A percentile compares a stretch with the other conserved stretches of the same genome.
These are phyloP conservation scores for Citrus unshiu DNA, from an alignment of 345 rosid species.

Conservation along the genomic window DNA sequence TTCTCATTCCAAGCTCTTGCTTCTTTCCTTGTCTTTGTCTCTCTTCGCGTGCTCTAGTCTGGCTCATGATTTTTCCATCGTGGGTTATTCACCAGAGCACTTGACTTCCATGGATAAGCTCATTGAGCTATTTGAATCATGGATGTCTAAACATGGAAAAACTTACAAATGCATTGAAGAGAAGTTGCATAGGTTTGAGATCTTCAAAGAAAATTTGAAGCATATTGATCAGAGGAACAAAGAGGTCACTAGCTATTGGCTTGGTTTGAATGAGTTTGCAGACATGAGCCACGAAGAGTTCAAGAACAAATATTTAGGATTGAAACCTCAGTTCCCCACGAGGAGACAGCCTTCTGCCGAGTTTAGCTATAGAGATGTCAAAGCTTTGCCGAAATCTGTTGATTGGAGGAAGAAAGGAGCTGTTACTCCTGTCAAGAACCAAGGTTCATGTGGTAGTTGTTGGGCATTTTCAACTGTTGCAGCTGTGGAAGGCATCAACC, in stretches of 20 bases:
- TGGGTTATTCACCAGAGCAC: constrained; percentile 60
- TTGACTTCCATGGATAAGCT: constrained; percentile 56
- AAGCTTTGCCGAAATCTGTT: constrained; percentile 52
- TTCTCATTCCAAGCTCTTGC: constrained; percentile 24
- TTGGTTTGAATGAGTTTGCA: constrained; percentile 73
- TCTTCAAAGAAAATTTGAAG: constrained; percentile 64
- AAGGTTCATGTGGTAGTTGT: constrained; percentile 91
- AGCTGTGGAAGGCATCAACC: constrained; percentile 81
- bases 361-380: constrained; percentile 35
- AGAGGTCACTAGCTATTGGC: constrained; percentile 60
- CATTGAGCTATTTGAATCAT: constrained; percentile 58
- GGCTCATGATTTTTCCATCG: constrained; percentile 60
- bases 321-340: constrained; percentile 26
- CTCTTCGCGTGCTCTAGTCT: constrained; percentile 25
- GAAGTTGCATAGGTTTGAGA: constrained; percentile 58
- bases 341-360: constrained; percentile 25
- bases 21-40: constrained; percentile 28
- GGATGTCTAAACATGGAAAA: constrained; percentile 65
- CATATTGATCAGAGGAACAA: constrained; percentile 76
- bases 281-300: constrained; percentile 81
- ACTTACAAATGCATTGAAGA: constrained; percentile 57
- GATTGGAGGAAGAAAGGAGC: constrained; percentile 93
- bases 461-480: constrained; percentile 95
- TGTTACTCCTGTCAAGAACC: constrained; percentile 77
- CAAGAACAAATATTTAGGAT: constrained; percentile 59